Conservation (phyloP, 2,329 filamentous ascomycete species). For the Ophiobolus disseminans region DNA sequence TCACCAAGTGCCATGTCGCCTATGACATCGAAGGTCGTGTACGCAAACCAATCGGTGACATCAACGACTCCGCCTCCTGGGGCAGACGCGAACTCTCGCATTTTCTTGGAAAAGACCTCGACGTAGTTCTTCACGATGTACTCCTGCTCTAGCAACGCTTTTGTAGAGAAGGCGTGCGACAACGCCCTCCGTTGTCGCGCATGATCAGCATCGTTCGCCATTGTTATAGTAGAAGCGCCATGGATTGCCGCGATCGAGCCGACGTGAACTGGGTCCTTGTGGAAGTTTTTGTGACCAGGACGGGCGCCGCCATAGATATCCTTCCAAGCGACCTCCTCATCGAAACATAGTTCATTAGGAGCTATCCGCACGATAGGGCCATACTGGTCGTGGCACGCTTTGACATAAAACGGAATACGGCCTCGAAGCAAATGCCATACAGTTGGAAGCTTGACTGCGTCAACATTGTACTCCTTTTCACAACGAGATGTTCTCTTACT, state of each 20-base stretch:
- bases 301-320: constrained; percentile 33
- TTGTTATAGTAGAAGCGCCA: constrained; percentile 23
- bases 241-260: constrained; percentile 22
- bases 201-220: constrained; percentile 25
- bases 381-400: constrained; percentile 45
- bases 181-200: constrained; percentile 30
- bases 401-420: constrained; percentile 21
- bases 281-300: constrained; percentile 24
- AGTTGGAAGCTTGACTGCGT: constrained; percentile 32
- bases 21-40: constrained; percentile 28
- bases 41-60: constrained; percentile 22
- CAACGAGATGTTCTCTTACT: background rate
- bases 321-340: constrained; percentile 25
- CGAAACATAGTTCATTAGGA: constrained; percentile 31
- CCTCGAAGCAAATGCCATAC: constrained; percentile 20
- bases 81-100: constrained; percentile 9
- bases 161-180: constrained; percentile 46
- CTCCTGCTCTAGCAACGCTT: constrained; percentile 50
- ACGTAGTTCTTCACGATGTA: constrained; percentile 29
- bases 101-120: constrained; percentile 8
- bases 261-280: constrained; percentile 23
- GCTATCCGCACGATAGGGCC: constrained; percentile 29
- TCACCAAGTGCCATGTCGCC: constrained; percentile 61
- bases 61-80: constrained; percentile 15
- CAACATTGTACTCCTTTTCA: background rate